Base-by-base conservation (phyloP, 176 grass and related monocot species). In the Poa pratensis region DNA sequence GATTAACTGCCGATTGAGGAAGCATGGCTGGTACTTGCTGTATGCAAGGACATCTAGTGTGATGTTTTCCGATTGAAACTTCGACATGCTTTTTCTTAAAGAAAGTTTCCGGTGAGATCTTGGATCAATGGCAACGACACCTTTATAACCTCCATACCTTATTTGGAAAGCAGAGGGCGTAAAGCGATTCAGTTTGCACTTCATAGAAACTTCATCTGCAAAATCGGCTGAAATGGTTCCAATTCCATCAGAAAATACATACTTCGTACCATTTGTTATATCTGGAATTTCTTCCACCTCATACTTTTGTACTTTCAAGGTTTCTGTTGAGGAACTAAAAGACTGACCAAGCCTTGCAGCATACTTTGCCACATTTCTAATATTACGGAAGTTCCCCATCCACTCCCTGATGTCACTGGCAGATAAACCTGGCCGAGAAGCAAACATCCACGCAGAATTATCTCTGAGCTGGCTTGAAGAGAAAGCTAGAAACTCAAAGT, bases 381-480 rank as follows among this genome's bases (percentile, higher is more conserved):
- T 97, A 0, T 79, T 72, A 26, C 50, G 48, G n/a, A 98, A 98
- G 63, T 95, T 37, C 7, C 96, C 96, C 89, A 98, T 94, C 96
- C 96, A 94, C 46, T 85, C 45, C 87, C 96, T 95, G 63, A 98
- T 95, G 69, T 75, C 48, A 65, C 16, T 73, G 48, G 93, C 93
- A 88, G 85, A 86, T 87, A 95, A 73, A 37, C 69, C 84, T 22
- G 8, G 68, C 5, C 59, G 64, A 76, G 93, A 83, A 72, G 93
- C 93, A 92, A 98, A 98, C 93, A 98, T 95, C 96, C 96, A 98
- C 66, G 91, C 85, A 72, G 96, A 95, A 70, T 91, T 95, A 75
- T 98, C 96, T 78, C 96, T 90, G 66, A 98, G 86, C 83, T 98
- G 96, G 78, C 91, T 98, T 68, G 96, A 95, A 76, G 96, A 98